These are phyloP conservation scores for Acacia acuminata DNA, from an alignment of 306 rosid genomes.

Conservation along the genomic window DNA sequence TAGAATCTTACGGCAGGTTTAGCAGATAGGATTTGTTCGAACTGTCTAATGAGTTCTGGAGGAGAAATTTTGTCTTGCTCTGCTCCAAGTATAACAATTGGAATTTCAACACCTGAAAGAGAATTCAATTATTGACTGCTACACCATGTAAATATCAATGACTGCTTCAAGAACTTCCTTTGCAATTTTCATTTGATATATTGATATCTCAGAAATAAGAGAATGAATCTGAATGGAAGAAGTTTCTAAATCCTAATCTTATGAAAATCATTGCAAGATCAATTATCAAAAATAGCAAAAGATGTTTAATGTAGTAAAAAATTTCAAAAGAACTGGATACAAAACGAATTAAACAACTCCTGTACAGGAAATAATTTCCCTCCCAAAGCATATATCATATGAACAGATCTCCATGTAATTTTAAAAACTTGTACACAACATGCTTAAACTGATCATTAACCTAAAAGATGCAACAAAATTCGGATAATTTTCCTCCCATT, in stretches of 20 bases:
- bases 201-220: not conserved
- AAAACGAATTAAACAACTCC: not conserved
- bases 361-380: not conserved
- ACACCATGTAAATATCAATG: not conserved
- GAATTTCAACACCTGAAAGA: constrained; percentile 60
- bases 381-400: not conserved
- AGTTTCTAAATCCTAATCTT: not conserved
- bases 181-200: not conserved
- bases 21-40: constrained; percentile 54
- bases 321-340: not conserved
- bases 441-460: not conserved
- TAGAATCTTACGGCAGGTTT: constrained; percentile 52
- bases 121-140: constrained; percentile 8
- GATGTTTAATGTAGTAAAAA: not conserved
- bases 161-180: constrained; percentile 1
- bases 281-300: not conserved
- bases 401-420: not conserved
- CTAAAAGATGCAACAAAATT: not conserved
- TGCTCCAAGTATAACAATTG: constrained; percentile 59
- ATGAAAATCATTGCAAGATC: constrained; percentile 9
- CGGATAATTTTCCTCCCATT: constrained; percentile 4
- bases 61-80: constrained; percentile 54
- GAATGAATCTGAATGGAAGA: constrained; percentile 5
- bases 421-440: not conserved
- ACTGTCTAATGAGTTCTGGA: constrained; percentile 57